Conservation (phyloP, 257 asterid genomes). For the Petunia secreta region DNA sequence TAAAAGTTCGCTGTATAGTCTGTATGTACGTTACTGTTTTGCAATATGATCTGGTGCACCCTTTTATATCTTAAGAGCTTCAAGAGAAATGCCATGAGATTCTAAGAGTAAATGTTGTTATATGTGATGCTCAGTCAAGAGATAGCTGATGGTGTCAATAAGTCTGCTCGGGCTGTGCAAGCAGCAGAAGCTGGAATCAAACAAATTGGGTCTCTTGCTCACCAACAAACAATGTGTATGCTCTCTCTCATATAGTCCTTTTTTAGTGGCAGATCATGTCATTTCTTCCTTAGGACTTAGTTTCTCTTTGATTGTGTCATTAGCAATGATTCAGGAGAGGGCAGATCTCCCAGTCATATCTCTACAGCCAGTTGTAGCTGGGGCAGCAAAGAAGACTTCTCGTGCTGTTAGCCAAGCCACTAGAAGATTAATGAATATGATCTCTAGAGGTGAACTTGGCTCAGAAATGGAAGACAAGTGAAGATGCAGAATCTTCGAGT, state of each 20-base stretch:
- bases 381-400: conserved; percentile 92
- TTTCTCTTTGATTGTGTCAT: conserved; percentile 30
- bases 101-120: conserved; percentile 25
- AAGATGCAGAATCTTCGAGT: conserved; percentile 30
- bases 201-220: conserved; percentile 86
- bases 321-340: conserved; percentile 94
- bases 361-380: conserved; percentile 76
- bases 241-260: conserved; percentile 26
- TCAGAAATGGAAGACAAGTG: conserved; percentile 47
- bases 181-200: conserved; percentile 93
- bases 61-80: neutral
- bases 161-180: conserved; percentile 91
- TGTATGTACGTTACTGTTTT: neutral
- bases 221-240: conserved; percentile 79
- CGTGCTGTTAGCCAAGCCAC: conserved; percentile 80
- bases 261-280: neutral
- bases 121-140: conserved; percentile 70
- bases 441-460: conserved; percentile 59
- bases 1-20: neutral
- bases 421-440: conserved; percentile 60
- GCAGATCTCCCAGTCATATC: conserved; percentile 87
- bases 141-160: conserved; percentile 80
- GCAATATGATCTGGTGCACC: conserved; percentile 7
- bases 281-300: conserved; percentile 9
- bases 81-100: neutral